Base-by-base conservation (phyloP, 257 asterid species). In the Solanum sejunctum region DNA sequence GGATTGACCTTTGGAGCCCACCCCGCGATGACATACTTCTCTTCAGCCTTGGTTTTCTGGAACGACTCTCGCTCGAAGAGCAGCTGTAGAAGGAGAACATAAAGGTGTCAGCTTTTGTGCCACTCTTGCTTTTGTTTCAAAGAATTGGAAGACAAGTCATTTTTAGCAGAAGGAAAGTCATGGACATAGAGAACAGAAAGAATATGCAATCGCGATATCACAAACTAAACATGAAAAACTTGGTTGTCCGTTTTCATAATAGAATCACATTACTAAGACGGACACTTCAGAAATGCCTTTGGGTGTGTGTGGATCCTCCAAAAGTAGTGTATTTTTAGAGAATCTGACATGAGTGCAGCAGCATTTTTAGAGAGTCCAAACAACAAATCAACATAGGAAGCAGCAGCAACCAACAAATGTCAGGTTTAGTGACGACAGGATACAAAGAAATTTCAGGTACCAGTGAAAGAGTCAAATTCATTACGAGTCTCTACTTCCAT, bases 1-100 rank as follows among this genome's bases (percentile, higher is more conserved):
- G 93, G 86, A 63, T 93, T 88, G 55, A 95, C 93, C 89, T 93
- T 95, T 3, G 94, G 91, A 52, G 90, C 92, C 98, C 98, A 95
- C 80, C 98, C 98, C 0, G 97, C 95, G 18, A 93, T 81, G 41
- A 95, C 90, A 49, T 90, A 64, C 66, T 92, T 91, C 84, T 90
- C 89, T 26, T 90, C 91, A 60, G 95, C 89, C 89, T 92, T 90
- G 12, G 98, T 95, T 82, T 93, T 95, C 92, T 91, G 69, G 89
- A 95, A 95, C 51, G 92, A 87, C 84, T 93, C 98, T 81, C 88
- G 87, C 32, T 92, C 85, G 47, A 84, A 93, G 83, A 95, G 87
- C 90, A 90, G 63, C 98, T 93, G 93, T 51, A 64, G 39, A 85
- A 81, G 15, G 43, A 55, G 67, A 49, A 55, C 39, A 41, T 41